phyloP scores from a whole-genome alignment of 306 rosid species.

The Glycine latifolia region DNA sequence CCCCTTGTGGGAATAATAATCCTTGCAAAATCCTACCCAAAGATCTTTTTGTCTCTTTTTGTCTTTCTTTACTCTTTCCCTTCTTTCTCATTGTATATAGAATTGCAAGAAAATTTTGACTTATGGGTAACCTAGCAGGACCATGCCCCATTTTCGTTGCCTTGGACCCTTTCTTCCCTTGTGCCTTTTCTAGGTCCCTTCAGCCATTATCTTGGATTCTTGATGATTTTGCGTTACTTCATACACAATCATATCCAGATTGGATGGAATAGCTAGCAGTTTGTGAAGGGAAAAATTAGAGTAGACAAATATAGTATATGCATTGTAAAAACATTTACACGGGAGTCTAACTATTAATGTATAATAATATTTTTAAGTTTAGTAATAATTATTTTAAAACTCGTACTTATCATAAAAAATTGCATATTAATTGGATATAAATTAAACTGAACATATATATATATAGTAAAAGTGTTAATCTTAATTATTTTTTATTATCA shows the following conservation, averaged over 20 bases:
- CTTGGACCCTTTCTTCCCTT: conserved; percentile 5
- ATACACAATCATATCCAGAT: not conserved
- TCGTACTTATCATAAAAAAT: no score
- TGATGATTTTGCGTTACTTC: conserved; percentile 1
- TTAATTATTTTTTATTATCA: no score
- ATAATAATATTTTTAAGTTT: no score
- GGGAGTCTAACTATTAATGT: no score
- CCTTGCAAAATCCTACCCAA: conserved; percentile 46
- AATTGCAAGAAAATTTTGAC: conserved; percentile 43
- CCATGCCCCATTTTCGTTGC: conserved; percentile 40
- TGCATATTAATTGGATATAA: no score
- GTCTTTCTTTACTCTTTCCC: conserved; percentile 19
- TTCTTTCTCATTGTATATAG: not conserved
- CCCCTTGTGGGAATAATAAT: conserved; percentile 40
- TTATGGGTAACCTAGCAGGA: conserved; percentile 40
- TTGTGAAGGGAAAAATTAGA: not conserved
- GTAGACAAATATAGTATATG: no score
- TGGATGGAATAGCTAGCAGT: not conserved
- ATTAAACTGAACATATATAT: no score
- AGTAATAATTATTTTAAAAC: no score
- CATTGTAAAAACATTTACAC: no score
- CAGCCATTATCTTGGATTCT: conserved; percentile 20
- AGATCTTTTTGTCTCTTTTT: conserved; percentile 28
- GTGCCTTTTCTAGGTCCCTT: conserved; percentile 7
- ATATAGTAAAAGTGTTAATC: no score